A percentile compares a stretch with the other conserved stretches of the same genome.
These are phyloP conservation scores for Kodamaea hsintzibuensis DNA, from an alignment of 805 yeast genomes.

Conservation along the genomic window DNA sequence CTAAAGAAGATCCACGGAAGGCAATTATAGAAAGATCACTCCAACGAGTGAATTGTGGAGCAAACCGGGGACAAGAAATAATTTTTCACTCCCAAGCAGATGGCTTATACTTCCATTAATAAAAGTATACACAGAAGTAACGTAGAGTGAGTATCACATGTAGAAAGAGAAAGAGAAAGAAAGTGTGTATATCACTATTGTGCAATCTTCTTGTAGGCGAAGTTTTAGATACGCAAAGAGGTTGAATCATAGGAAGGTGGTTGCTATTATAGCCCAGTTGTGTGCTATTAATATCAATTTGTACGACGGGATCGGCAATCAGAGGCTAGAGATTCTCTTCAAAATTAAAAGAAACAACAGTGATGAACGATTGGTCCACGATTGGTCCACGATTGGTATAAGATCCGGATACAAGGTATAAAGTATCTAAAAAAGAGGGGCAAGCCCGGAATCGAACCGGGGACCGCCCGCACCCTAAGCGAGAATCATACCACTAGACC, in stretches of 20 bases:
- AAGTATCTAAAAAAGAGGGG: conserved; percentile 28
- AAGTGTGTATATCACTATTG: too few relatives aligned
- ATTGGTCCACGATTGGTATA: neutral
- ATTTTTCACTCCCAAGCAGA: neutral
- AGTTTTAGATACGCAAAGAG: too few relatives aligned
- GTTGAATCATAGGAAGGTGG: too few relatives aligned
- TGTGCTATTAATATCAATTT: too few relatives aligned
- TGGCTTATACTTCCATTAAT: neutral
- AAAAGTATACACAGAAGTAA: neutral
- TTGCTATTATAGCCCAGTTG: too few relatives aligned
- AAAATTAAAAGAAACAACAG: neutral
- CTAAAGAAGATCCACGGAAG: conserved; percentile 58
- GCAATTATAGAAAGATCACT: conserved; percentile 7
- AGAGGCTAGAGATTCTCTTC: too few relatives aligned
- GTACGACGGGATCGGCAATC: too few relatives aligned
- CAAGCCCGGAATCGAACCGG: conserved; percentile 52
- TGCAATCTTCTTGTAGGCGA: too few relatives aligned
- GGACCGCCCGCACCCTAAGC: conserved; percentile 55
- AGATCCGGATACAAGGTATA: neutral
- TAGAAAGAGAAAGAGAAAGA: neutral
- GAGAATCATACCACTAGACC: conserved; percentile 53
- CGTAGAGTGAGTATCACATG: neutral
- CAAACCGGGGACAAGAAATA: neutral
- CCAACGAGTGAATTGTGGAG: neutral
- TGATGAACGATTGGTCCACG: neutral